Evolutionary conservation across 306 rosid genomes (phyloP).

Genomic region (Castanea sativa): DNA sequence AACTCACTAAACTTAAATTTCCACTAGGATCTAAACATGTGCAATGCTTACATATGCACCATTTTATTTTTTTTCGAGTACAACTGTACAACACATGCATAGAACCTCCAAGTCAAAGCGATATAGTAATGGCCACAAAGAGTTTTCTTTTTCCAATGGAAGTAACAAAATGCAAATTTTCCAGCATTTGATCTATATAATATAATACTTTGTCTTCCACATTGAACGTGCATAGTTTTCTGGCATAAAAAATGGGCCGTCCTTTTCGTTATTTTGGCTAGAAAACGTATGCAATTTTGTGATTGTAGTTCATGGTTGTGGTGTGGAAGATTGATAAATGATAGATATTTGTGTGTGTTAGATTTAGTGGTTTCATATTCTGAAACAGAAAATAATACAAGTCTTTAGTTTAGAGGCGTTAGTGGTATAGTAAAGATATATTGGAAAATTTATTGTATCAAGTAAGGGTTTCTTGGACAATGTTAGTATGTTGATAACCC

Average conservation of each 20-base stretch:
- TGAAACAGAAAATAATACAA: too few species aligned
- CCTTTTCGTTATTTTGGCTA: too few species aligned
- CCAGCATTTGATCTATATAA: neutral
- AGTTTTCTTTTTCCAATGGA: too few species aligned
- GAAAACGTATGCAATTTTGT: too few species aligned
- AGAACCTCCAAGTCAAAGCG: too few species aligned
- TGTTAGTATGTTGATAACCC: too few species aligned
- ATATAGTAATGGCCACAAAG: too few species aligned
- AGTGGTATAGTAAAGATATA: too few species aligned
- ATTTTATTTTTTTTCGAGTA: neutral
- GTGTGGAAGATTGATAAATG: neutral
- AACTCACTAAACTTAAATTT: neutral
- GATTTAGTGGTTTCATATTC: too few species aligned
- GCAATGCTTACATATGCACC: constrained; percentile 12
- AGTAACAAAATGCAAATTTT: neutral
- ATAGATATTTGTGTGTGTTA: neutral
- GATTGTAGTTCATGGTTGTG: neutral
- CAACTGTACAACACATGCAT: neutral
- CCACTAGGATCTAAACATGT: constrained; percentile 19
- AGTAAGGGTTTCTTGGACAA: too few species aligned
- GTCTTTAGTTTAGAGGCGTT: too few species aligned
- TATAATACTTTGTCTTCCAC: neutral
- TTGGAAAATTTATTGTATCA: too few species aligned
- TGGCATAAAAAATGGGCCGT: neutral
- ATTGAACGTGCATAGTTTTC: neutral